Base-by-base conservation (phyloP, 2,329 filamentous ascomycete genomes). In the Exophiala sp. region DNA sequence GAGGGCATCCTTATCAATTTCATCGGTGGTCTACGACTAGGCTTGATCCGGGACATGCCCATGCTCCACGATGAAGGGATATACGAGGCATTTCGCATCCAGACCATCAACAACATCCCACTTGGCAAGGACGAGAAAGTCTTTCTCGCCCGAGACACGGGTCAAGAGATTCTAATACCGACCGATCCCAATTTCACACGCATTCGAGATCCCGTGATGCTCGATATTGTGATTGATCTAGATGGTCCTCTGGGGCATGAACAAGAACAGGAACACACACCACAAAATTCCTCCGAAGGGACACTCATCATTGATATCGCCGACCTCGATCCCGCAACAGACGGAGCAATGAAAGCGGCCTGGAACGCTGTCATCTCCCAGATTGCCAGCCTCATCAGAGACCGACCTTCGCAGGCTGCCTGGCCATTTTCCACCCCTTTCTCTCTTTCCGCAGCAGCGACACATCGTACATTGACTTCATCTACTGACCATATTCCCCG, bases 41-140 rank as follows among this genome's bases (percentile, higher is more conserved):
- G 72, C 44, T 72, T 75, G 70, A 66, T 75, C 34, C 71, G 72
- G 53, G 73, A 75, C 57, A 64, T 66, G 3, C 67, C 69, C 2
- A 52, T 68, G 2, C 47, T 58, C 9, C 39, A 51, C 7, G 63
- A 63, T 14, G 39, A 59, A 30, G 48, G 55, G 9, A 32, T 56
- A 27, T 58, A 59, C 16, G 69, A 70, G 30, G 68, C 66, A 9
- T 75, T 68, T 48, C 69, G 73, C 37, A 83, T 97, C 35, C 86
- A 85, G 50, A 85, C 86, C 38, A 82, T 95, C 55, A 89, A 88
- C 35, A 87, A 85, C 58, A 78, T 90, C 34, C 79, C 85, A 1
- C 74, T 98, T 2, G 91, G 91, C 2, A 83, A 86, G 41, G 88
- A 97, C 63, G 91, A 97, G 68, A 86, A 84, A 57, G 81, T 96